Conservation (phyloP, 164 flowering plant genomes). For the Magnolia changhungtana region DNA sequence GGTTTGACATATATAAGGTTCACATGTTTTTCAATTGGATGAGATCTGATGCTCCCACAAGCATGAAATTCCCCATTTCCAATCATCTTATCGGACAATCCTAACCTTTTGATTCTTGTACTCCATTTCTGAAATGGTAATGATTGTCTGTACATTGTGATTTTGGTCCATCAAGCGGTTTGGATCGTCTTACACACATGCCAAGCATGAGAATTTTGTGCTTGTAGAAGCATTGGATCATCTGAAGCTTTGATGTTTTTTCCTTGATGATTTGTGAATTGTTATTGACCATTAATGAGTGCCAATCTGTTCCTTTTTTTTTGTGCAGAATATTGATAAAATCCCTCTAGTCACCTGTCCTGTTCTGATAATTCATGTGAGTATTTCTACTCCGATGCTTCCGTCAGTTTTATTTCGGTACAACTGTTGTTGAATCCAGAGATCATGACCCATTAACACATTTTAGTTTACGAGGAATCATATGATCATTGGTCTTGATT, state of each 20-base stretch:
- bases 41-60: background rate
- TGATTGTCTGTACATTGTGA: too few relatives aligned
- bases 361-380: constrained; percentile 84
- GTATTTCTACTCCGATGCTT: constrained; percentile 25
- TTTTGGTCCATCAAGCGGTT: too few relatives aligned
- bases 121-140: too few relatives aligned
- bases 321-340: constrained; percentile 64
- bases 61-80: background rate
- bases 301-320: constrained; percentile 3
- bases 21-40: background rate
- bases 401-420: background rate
- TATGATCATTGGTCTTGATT: too few relatives aligned
- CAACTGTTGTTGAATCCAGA: background rate
- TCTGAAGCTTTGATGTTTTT: background rate
- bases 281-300: background rate
- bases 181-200: too few relatives aligned
- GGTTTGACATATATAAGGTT: constrained; percentile 95
- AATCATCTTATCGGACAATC: too few relatives aligned
- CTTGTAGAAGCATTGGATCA: background rate
- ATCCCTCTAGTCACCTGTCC: constrained; percentile 60
- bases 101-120: too few relatives aligned
- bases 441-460: background rate
- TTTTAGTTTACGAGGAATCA: too few relatives aligned
- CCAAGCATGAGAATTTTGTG: background rate
- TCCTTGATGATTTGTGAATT: background rate